Evolutionary conservation across 495 filamentous ascomycete species (phyloP).

Genomic region (Podospora didyma): DNA sequence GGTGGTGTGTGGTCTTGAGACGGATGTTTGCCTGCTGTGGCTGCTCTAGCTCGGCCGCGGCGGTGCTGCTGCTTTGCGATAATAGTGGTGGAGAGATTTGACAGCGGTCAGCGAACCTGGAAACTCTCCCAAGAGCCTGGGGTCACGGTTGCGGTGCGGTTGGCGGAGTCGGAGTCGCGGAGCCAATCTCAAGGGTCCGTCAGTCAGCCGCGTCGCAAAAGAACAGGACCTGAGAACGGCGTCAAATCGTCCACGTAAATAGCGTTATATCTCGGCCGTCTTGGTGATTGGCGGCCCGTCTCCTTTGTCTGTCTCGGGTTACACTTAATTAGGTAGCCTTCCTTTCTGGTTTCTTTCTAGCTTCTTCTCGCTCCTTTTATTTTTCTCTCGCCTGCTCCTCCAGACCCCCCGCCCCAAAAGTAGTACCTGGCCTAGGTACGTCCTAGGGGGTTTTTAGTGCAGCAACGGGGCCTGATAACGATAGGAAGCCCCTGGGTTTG

Average conservation of each 20-base stretch:
- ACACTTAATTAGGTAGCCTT: not conserved
- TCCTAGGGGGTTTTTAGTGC: not conserved
- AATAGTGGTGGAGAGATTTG: not conserved
- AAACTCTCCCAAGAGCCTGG: not conserved
- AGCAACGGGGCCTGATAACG: conserved; percentile 2
- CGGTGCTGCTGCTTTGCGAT: not conserved
- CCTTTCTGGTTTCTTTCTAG: not conserved
- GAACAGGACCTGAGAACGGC: too few relatives aligned
- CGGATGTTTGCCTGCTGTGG: not conserved
- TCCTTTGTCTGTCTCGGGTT: not conserved
- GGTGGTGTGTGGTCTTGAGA: not conserved
- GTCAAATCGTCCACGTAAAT: not conserved
- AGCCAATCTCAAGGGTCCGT: conserved; percentile 2
- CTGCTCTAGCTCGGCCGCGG: not conserved
- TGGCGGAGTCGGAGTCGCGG: not conserved
- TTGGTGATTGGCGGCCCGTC: not conserved
- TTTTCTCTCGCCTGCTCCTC: too few relatives aligned
- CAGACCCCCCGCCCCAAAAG: too few relatives aligned
- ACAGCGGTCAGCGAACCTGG: not conserved
- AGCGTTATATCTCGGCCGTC: not conserved
- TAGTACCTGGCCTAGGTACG: too few relatives aligned
- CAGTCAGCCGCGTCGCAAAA: conserved; percentile 3
- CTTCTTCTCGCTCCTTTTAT: not conserved
- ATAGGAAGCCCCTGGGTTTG: not conserved
- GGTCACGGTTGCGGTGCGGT: not conserved